Evolutionary conservation across 768 basidiomycete species (phyloP).

Genomic region (Lyophyllum shimeji): DNA sequence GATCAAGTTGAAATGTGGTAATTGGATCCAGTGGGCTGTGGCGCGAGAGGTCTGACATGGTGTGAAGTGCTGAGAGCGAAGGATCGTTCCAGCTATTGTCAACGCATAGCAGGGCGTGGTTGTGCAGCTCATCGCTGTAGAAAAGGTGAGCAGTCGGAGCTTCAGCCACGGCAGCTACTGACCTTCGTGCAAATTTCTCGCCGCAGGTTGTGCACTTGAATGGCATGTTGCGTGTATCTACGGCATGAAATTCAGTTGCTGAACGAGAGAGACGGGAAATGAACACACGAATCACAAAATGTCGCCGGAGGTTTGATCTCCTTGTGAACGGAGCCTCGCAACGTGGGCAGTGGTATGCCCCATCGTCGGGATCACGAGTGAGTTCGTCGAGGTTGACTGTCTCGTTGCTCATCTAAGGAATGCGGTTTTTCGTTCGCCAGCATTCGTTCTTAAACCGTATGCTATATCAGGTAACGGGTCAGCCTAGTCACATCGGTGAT

Average conservation of each 20-base stretch:
- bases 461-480: no score
- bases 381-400: conserved; percentile 28
- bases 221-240: no score
- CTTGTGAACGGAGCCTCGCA: conserved; percentile 36
- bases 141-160: not conserved
- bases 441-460: no score
- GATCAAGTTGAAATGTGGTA: no score
- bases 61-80: not conserved
- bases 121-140: conserved; percentile 13
- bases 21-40: no score
- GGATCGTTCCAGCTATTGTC: not conserved
- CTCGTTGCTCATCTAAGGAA: not conserved
- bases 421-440: no score
- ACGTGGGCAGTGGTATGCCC: conserved; percentile 34
- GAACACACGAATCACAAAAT: conserved; percentile 34
- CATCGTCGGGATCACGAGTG: conserved; percentile 30
- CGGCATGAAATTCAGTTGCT: not conserved
- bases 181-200: no score
- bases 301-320: conserved; percentile 33
- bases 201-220: no score
- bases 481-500: no score
- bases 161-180: no score
- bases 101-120: conserved; percentile 8
- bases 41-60: not conserved
- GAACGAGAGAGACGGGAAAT: not conserved